Percentiles rank a stretch among this genome's conserved stretches.
These are phyloP conservation scores for Auricularia heimuer DNA, from an alignment of 768 basidiomycete species.

Conservation along the genomic window DNA sequence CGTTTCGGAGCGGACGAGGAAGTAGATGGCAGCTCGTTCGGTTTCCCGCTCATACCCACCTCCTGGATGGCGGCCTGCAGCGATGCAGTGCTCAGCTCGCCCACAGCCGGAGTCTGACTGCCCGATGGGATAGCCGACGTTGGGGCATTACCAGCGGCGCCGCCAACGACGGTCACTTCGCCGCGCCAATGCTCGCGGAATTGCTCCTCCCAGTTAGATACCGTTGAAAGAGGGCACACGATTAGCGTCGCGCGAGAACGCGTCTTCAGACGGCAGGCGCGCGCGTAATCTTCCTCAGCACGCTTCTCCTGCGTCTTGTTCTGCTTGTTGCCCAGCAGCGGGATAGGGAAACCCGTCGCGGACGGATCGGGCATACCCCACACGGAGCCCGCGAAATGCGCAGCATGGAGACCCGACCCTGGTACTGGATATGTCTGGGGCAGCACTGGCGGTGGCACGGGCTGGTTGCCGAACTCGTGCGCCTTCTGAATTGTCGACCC, in stretches of 20 bases:
- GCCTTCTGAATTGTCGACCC: constrained; percentile 75
- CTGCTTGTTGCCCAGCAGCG: constrained; percentile 40
- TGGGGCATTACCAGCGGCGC: constrained; percentile 24
- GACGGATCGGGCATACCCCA: constrained; percentile 69
- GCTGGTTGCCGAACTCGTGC: constrained; percentile 47
- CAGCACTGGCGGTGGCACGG: constrained; percentile 36
- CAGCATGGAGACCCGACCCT: constrained; percentile 29
- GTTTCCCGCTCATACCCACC: constrained; percentile 2
- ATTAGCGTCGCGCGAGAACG: constrained; percentile 90
- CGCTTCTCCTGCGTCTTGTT: constrained; percentile 63
- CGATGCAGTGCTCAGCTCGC: background rate
- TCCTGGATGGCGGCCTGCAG: background rate
- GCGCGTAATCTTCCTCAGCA: constrained; percentile 54
- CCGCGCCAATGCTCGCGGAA: constrained; percentile 96
- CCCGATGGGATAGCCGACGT: background rate
- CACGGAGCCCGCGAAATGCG: constrained; percentile 67
- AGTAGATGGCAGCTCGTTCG: background rate
- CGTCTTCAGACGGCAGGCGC: constrained; percentile 68
- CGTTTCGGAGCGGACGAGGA: constrained; percentile 25
- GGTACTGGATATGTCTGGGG: constrained; percentile 15
- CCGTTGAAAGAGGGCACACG: constrained; percentile 91
- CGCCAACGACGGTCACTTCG: constrained; percentile 73
- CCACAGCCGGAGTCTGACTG: background rate
- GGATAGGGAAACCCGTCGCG: constrained; percentile 20
- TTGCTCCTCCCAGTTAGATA: constrained; percentile 98